Evolutionary conservation across 805 yeast genomes (phyloP).

Genomic region (Citeromyces matritensis): DNA sequence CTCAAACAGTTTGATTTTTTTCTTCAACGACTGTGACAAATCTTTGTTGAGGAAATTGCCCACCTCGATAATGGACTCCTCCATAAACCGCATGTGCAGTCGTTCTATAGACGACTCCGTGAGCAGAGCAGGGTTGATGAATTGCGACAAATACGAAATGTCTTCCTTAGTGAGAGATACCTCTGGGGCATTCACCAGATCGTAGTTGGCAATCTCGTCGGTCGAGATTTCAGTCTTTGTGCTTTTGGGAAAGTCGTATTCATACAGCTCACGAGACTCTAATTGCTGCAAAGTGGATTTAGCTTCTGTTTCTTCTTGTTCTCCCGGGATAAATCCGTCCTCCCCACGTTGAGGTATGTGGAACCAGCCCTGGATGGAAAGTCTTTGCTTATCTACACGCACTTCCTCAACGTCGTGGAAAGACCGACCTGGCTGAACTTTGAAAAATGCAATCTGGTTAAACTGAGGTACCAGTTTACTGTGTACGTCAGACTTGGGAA

Average conservation of each 20-base stretch:
- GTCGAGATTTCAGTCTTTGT: slow-evolving; percentile 8
- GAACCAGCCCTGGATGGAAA: slow-evolving; percentile 97
- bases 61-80: slow-evolving; percentile 59
- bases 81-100: slow-evolving; percentile 38
- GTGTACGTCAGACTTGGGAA: slow-evolving; percentile 67
- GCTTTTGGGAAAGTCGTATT: slow-evolving; percentile 70
- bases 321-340: slow-evolving; percentile 69
- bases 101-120: slow-evolving; percentile 17
- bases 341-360: slow-evolving; percentile 95
- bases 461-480: slow-evolving; percentile 77
- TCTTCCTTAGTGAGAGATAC: slow-evolving; percentile 23
- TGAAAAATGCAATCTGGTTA: slow-evolving; percentile 91
- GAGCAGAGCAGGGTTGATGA: slow-evolving; percentile 39
- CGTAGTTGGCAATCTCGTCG: slow-evolving; percentile 17
- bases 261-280: slow-evolving; percentile 62
- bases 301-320: slow-evolving; percentile 65
- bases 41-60: slow-evolving; percentile 44
- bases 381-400: slow-evolving; percentile 73
- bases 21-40: slow-evolving; percentile 29
- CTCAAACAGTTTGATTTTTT: slow-evolving; percentile 38
- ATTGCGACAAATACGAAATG: slow-evolving; percentile 30
- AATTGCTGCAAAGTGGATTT: slow-evolving; percentile 66
- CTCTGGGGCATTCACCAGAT: slow-evolving; percentile 9
- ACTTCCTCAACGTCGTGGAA: slow-evolving; percentile 99
- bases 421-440: slow-evolving; percentile 90